These are phyloP conservation scores for Cercophora samala DNA, from an alignment of 495 filamentous ascomycete genomes.

Conservation along the genomic window DNA sequence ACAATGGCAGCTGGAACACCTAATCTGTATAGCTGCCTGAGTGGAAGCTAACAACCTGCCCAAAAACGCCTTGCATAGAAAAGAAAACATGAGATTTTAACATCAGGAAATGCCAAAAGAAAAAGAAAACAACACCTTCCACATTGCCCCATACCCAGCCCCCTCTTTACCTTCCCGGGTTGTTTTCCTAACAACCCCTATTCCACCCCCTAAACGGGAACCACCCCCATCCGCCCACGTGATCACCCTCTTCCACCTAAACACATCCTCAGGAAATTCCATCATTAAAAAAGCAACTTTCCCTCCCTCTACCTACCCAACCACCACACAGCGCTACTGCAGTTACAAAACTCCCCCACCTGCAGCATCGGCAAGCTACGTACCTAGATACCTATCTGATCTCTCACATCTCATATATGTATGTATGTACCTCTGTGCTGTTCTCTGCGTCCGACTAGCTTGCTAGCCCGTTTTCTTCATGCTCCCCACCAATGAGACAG, in stretches of 20 bases:
- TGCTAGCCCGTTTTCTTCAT: neutral
- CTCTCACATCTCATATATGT: neutral
- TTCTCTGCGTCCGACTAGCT: too few species aligned
- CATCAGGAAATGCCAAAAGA: too few species aligned
- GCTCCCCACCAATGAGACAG: neutral
- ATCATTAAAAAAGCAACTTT: neutral
- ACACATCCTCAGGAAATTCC: too few species aligned
- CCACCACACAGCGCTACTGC: neutral
- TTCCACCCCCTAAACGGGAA: too few species aligned
- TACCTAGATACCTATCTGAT: too few species aligned
- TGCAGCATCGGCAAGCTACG: neutral
- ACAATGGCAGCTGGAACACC: neutral
- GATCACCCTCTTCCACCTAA: too few species aligned
- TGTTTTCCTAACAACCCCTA: too few species aligned
- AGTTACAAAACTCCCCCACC: neutral
- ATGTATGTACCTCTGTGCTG: neutral
- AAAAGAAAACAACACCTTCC: neutral
- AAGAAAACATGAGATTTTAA: neutral
- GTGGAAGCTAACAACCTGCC: neutral
- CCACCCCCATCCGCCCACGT: too few species aligned
- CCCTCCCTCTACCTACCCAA: neutral
- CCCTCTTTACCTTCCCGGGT: too few species aligned
- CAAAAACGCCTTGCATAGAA: neutral
- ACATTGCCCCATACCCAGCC: neutral
- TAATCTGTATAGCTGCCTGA: neutral